Conservation (phyloP, 352 stramenopile species). For the Pythium insidiosum region DNA sequence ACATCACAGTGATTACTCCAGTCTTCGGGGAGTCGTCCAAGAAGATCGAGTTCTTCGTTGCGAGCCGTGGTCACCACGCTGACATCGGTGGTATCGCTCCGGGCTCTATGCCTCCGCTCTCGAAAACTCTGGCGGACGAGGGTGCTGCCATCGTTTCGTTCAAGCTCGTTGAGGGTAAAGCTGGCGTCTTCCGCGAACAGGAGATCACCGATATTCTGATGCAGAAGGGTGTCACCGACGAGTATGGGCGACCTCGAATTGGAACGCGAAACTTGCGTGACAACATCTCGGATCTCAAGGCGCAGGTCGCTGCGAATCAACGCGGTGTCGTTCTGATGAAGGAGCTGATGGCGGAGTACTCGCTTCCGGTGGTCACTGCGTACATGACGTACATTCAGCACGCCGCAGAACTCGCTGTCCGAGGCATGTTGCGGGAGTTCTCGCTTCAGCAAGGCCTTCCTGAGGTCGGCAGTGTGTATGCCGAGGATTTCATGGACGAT, state of each 20-base stretch:
- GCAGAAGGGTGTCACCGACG: constrained; percentile 80
- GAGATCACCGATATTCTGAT: constrained; percentile 95
- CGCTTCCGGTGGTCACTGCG: constrained; percentile 90
- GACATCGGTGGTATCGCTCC: constrained; percentile 98
- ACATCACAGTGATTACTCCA: constrained; percentile 99
- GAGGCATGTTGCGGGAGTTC: constrained; percentile 94
- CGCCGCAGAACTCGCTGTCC: constrained; percentile 93
- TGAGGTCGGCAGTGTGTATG: constrained; percentile 82
- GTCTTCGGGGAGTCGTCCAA: constrained; percentile 90
- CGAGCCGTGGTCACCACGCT: constrained; percentile 95
- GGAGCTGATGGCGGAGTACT: constrained; percentile 94
- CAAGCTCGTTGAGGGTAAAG: constrained; percentile 94
- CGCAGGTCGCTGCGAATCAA: constrained; percentile 98
- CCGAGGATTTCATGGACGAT: constrained; percentile 99
- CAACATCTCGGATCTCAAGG: constrained; percentile 96
- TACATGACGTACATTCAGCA: constrained; percentile 99
- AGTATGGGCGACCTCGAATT: constrained; percentile 75
- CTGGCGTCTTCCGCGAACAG: constrained; percentile 94
- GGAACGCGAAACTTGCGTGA: constrained; percentile 96
- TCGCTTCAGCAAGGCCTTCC: constrained; percentile 67
- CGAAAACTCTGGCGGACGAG: constrained; percentile 94
- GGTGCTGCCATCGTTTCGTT: constrained; percentile 98
- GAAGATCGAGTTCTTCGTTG: constrained; percentile 98
- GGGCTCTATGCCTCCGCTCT: constrained; percentile 93
- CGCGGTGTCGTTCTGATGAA: constrained; percentile 94